Evolutionary conservation across 2,329 filamentous ascomycete species (phyloP), one percentile per base, ranked within the genome.

Genomic region (Scedosporium minutisporum): DNA sequence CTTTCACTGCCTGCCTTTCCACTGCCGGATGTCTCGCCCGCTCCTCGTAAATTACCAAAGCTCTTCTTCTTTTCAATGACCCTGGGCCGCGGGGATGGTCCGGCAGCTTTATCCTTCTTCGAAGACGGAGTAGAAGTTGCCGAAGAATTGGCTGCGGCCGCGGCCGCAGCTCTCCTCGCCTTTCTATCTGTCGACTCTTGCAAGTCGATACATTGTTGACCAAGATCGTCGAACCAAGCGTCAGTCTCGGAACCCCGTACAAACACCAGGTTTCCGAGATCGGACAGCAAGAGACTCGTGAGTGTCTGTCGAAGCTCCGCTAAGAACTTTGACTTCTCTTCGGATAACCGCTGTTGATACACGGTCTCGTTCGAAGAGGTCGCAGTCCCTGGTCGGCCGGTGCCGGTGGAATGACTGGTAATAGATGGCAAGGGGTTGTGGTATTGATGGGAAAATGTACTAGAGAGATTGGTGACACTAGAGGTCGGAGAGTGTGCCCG

Each of bases 191-290:
- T 73, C 3, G 81, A 78, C 59, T 87, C 82, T 57, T 82, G 84
- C 27, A 85, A 79, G 46, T 87, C 83, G 61, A 87, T 85, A 69
- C 85, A 87, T 66, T 87, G 78, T 67, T 87, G 83, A 2, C 86
- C 85, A 6, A 92, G 73, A 14, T 84, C 83, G 61, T 84, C 80
- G 67, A 97, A 95, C 89, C 93, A 97, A 3, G 81, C 81, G 72
- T 97, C 95, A 0, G 93, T 97, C 76, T 99, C 95, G 51, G 92
- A 96, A 3, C 95, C 95, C 60, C 84, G 85, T n/a, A 87, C 86
- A 73, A 96, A 95, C 1, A 97, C 88, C 33, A 91, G 84, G 48
- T 88, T 92, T 5, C 93, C 92, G 3, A 97, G 80, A 71, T 99
- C 95, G 59, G 93, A 97, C 27, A 97, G 77, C 1, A 97, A 77